phyloP scores from a whole-genome alignment of 2,329 filamentous ascomycete genomes.

The Immersiporthe knoxdaviesiana region DNA sequence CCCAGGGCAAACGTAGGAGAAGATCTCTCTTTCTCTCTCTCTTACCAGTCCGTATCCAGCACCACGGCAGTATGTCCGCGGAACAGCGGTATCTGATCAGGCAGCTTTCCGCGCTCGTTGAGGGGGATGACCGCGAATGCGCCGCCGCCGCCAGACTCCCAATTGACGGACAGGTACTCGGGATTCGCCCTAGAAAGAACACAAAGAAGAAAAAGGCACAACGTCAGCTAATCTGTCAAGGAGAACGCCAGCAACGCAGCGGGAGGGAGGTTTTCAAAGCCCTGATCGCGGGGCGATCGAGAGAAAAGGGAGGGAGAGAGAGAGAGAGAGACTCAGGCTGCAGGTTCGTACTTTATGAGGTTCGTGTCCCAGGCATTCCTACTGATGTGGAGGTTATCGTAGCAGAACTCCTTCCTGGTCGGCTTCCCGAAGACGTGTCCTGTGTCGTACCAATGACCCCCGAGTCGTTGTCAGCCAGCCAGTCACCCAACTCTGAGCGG shows the following conservation, averaged over 20 bases:
- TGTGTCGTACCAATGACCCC: conserved; percentile 44
- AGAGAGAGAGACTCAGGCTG: too few species aligned
- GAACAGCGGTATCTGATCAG: conserved; percentile 92
- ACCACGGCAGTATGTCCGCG: conserved; percentile 94
- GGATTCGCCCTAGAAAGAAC: conserved; percentile 76
- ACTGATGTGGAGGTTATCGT: conserved; percentile 96
- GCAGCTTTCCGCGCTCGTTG: conserved; percentile 84
- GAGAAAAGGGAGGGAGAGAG: too few species aligned
- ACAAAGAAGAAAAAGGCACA: conserved; percentile 6
- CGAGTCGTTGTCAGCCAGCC: conserved; percentile 35
- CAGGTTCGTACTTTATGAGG: conserved; percentile 36
- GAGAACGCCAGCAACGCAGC: not conserved
- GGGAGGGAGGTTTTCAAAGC: not conserved
- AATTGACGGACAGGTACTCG: conserved; percentile 95
- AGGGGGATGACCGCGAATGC: conserved; percentile 96
- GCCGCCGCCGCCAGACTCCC: conserved; percentile 94
- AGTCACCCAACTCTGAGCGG: conserved; percentile 32
- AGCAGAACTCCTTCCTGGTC: conserved; percentile 96
- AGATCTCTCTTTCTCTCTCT: conserved; percentile 42
- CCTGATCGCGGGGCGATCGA: too few species aligned
- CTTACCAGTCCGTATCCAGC: conserved; percentile 94
- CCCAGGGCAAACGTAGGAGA: not conserved
- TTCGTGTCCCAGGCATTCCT: conserved; percentile 99
- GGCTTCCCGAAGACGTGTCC: conserved; percentile 98
- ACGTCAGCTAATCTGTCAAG: conserved; percentile 28